Percentiles rank a stretch among this genome's conserved stretches.
Evolutionary conservation across 352 stramenopile species (phyloP).

Genomic region (Phytopythium kandeliae): DNA sequence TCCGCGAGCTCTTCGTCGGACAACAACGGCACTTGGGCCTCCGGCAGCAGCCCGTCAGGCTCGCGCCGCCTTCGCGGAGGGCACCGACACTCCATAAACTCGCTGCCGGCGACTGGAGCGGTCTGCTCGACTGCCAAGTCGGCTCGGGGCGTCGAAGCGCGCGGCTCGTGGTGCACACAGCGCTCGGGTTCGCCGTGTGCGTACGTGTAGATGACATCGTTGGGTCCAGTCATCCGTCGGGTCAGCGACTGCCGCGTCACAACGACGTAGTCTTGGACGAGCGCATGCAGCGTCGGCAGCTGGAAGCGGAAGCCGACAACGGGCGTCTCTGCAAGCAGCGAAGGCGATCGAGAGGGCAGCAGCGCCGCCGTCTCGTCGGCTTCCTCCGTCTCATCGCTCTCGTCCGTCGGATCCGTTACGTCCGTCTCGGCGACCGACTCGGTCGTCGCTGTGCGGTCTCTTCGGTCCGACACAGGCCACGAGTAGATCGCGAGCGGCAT

Average conservation of each 20-base stretch:
- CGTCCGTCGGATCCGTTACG: not conserved
- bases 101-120: not conserved
- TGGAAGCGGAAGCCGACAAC: conserved; percentile 7
- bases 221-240: not conserved
- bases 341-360: not conserved
- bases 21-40: conserved; percentile 4
- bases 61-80: not conserved
- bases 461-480: not conserved
- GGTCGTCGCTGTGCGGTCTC: not conserved
- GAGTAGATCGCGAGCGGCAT: conserved; percentile 6
- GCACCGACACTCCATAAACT: conserved; percentile 8
- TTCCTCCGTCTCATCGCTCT: conserved; percentile 5
- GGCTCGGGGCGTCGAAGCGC: not conserved
- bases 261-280: conserved; percentile 8
- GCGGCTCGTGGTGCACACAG: conserved; percentile 2
- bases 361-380: not conserved
- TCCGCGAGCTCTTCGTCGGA: conserved; percentile 2
- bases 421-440: conserved; percentile 4
- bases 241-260: conserved; percentile 6
- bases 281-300: conserved; percentile 4
- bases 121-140: not conserved
- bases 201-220: conserved; percentile 5
- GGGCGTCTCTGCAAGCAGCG: not conserved
- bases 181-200: conserved; percentile 2
- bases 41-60: not conserved